Evolutionary conservation across 345 rosid species (phyloP), one percentile per base, ranked within the genome.

Genomic region (Eucalyptus pauciflora): DNA sequence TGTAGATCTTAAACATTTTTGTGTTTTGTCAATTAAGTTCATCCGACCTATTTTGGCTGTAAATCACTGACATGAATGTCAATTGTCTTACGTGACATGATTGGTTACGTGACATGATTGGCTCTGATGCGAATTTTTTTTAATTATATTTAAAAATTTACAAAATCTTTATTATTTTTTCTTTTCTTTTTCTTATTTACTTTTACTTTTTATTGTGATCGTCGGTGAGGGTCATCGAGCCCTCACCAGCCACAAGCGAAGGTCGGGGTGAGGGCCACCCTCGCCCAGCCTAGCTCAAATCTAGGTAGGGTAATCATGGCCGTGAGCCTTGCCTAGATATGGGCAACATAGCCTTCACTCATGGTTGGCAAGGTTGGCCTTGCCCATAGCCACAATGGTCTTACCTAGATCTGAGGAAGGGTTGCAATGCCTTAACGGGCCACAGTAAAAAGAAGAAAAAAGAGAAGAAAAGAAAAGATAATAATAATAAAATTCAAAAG

Each of bases 181-280:
- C 29, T 56, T 24, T 16, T 50, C 15, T 50, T 50, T 50, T 50
- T 14, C 51, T 56, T 56, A 13, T 56, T 56, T 24, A 56, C 62
- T 56, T 56, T 56, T 56, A 22, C 29, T 24, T 56, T 24, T 56
- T 56, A 56, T 24, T 56, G 6, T 56, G 29, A 1, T 24, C 0
- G 1, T 24, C 0, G 1, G 29, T 13, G 2, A 56, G 62, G 62
- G 13, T 56, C 6, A 1, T 24, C 0, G 29, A 12, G 29, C 29
- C 62, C 62, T 56, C 1, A 3, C 29, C 1, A 10, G 62, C 2
- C 0, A 6, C 29, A 56, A 56, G 29, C 0, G 6, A 56, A 24
- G 62, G 27, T 24, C 1, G 3, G 13, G 6, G 29, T 10, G 2
- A 52, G 10, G 58, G 58, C 58, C 58, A 52, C 58, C 58, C 58